Evolutionary conservation across 371 early-diverging fungal genomes (phyloP), one percentile per base, ranked within the genome.

Genomic region (Mortierella sp.): DNA sequence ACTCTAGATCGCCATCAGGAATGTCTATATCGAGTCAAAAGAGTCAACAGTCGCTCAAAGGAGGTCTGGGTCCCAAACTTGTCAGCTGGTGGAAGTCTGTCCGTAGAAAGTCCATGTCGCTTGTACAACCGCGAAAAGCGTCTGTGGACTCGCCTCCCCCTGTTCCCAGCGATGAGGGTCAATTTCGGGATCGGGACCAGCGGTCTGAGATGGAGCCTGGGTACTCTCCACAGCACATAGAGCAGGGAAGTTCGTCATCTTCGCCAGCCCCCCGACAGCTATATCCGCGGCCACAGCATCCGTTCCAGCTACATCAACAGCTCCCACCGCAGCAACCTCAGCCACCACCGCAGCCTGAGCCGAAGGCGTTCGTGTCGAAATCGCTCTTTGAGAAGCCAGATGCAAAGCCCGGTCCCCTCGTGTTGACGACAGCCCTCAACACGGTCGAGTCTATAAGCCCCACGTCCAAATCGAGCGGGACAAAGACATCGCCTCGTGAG

Each of bases 21-120:
- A 72, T 77, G 1, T 86, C 87, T 1, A 75, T 82, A 43, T 79
- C 82, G n/a, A 86, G 87, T 41, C 87, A 86, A 72, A 86, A 82
- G 78, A 86, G 87, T 24, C 87, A 86, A 10, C 82, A 82, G 51
- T 86, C 87, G 10, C 71, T 80, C 49, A 86, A 86, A 70, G 71
- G 75, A 44, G 82, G 87, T 10, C 73, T 86, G 41, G 82, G 87
- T 7, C 87, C 87, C 7, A 86, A 86, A 56, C 77, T 86, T 54
- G 82, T 86, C 41, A 86, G 44, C 65, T 86, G 87, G 87, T 86
- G 87, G 87, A 86, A 86, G 44, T 86, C 87, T 14, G 87, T 86
- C 27, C 74, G 87, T 12, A 76, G 87, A 63, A 86, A 86, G 56
- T 85, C 86, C 2, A 85, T 85, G 78, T 85, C 86, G 14, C 32